Percentiles rank a stretch among this genome's conserved stretches.
Conservation (phyloP, 1,139 yeast species). For the Taphrina pruni region DNA sequence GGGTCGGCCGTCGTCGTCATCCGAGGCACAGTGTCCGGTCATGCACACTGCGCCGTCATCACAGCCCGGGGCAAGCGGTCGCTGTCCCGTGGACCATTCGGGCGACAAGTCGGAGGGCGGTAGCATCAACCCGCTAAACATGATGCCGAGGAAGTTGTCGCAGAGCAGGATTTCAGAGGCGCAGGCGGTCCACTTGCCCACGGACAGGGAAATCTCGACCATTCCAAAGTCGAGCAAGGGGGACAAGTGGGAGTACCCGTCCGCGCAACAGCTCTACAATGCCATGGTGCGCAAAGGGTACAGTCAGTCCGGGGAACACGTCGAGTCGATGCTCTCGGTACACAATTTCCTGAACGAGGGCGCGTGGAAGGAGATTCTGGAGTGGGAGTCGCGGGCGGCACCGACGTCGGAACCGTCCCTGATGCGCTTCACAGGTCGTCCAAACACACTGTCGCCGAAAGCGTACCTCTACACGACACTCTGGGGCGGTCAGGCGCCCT, state of each 20-base stretch:
- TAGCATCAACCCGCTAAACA: conserved; percentile 71
- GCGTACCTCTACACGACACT: conserved; percentile 72
- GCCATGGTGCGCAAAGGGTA: conserved; percentile 96
- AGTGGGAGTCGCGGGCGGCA: conserved; percentile 70
- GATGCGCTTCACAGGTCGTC: conserved; percentile 87
- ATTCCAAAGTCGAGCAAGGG: conserved; percentile 75
- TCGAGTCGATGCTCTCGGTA: conserved; percentile 94
- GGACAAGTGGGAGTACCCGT: conserved; percentile 93
- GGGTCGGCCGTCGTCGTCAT: neutral
- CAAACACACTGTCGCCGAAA: conserved; percentile 85
- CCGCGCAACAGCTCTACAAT: conserved; percentile 98
- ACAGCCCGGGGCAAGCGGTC: conserved; percentile 21
- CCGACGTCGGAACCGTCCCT: conserved; percentile 73
- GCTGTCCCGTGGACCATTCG: conserved; percentile 33
- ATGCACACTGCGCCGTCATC: conserved; percentile 30
- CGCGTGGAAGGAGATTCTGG: conserved; percentile 92
- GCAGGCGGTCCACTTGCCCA: conserved; percentile 76
- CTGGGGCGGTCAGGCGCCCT: conserved; percentile 79
- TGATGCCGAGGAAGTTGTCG: conserved; percentile 80
- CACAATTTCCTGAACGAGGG: conserved; percentile 97
- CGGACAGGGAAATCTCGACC: conserved; percentile 79
- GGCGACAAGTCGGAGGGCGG: conserved; percentile 20
- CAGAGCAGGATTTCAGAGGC: conserved; percentile 71
- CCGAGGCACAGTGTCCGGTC: conserved; percentile 17
- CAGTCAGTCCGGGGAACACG: conserved; percentile 88